Evolutionary conservation across 768 basidiomycete species (phyloP).

Genomic region (Lactarius quietus): DNA sequence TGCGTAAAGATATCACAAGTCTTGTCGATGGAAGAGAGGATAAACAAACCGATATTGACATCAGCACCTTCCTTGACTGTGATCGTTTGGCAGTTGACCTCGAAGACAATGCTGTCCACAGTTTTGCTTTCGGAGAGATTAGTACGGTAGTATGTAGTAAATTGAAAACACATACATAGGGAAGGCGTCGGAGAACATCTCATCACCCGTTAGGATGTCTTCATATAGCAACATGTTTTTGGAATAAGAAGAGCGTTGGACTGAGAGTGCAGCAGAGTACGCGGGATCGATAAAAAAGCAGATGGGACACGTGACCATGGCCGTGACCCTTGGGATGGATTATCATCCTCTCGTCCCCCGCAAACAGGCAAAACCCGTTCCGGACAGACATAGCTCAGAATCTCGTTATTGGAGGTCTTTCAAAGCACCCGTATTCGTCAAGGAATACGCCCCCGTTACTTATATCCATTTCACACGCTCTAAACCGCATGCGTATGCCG

Average conservation of each 20-base stretch:
- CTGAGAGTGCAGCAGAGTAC: conserved; percentile 22
- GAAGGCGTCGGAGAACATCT: conserved; percentile 95
- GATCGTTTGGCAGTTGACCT: conserved; percentile 79
- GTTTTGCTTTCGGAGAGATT: conserved; percentile 49
- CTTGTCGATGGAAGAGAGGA: conserved; percentile 10
- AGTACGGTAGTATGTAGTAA: background rate
- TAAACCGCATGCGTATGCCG: conserved; percentile 91
- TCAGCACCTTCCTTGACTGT: conserved; percentile 69
- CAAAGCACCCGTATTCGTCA: conserved; percentile 89
- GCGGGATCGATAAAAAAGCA: conserved; percentile 23
- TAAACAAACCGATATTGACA: conserved; percentile 76
- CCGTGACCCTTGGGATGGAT: conserved; percentile 48
- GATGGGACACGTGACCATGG: conserved; percentile 12
- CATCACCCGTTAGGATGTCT: conserved; percentile 75
- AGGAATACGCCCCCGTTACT: conserved; percentile 95
- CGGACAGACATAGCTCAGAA: conserved; percentile 63
- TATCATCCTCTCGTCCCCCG: conserved; percentile 73
- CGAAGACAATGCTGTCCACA: conserved; percentile 76
- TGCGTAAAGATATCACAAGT: conserved; percentile 1
- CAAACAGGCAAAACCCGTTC: conserved; percentile 52
- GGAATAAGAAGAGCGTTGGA: conserved; percentile 18
- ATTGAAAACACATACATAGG: conserved; percentile 53
- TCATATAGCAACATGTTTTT: conserved; percentile 65
- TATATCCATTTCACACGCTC: conserved; percentile 87
- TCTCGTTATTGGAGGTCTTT: conserved; percentile 86